These are phyloP conservation scores for Parathielavia hyrcaniae DNA, from an alignment of 495 filamentous ascomycete genomes.

Conservation along the genomic window DNA sequence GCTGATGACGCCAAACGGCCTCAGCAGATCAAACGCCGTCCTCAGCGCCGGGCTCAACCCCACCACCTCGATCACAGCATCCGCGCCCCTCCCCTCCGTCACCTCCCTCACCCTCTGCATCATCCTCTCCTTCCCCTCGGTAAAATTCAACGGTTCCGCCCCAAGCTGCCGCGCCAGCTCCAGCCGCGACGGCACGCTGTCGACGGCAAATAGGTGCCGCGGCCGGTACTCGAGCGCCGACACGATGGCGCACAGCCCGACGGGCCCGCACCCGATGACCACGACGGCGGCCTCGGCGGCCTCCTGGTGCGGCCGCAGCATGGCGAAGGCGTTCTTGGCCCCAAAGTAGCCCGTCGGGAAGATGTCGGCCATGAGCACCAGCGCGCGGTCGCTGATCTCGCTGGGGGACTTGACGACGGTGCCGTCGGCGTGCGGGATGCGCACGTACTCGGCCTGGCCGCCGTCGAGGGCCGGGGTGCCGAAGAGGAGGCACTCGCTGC, in stretches of 20 bases:
- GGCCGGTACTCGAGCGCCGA: slow-evolving; percentile 75
- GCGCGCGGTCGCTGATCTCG: slow-evolving; percentile 65
- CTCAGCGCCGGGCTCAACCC: slow-evolving; percentile 75
- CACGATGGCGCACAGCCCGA: slow-evolving; percentile 81
- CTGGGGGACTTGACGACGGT: slow-evolving; percentile 72
- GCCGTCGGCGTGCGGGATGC: slow-evolving; percentile 77
- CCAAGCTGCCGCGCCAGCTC: slow-evolving; percentile 71
- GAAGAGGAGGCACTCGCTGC: slow-evolving; percentile 67
- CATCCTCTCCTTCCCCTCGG: slow-evolving; percentile 58
- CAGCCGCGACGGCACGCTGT: slow-evolving; percentile 71
- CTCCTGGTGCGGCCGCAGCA: slow-evolving; percentile 46
- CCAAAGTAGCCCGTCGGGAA: slow-evolving; percentile 87
- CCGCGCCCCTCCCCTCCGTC: slow-evolving; percentile 79
- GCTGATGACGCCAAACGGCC: slow-evolving; percentile 81
- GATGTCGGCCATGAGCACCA: slow-evolving; percentile 89
- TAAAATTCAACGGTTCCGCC: slow-evolving; percentile 81
- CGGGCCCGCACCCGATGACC: slow-evolving; percentile 82
- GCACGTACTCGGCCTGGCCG: slow-evolving; percentile 85
- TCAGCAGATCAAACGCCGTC: slow-evolving; percentile 76
- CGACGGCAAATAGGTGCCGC: slow-evolving; percentile 77
- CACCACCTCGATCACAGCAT: slow-evolving; percentile 89
- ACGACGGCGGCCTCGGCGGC: slow-evolving; percentile 68
- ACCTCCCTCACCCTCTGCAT: slow-evolving; percentile 65
- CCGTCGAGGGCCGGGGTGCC: slow-evolving; percentile 71
- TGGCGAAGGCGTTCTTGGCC: slow-evolving; percentile 72